Percentiles rank a stretch among this genome's conserved stretches.
phyloP scores from a whole-genome alignment of 169 alveolate species.

The Plasmodium ovale region DNA sequence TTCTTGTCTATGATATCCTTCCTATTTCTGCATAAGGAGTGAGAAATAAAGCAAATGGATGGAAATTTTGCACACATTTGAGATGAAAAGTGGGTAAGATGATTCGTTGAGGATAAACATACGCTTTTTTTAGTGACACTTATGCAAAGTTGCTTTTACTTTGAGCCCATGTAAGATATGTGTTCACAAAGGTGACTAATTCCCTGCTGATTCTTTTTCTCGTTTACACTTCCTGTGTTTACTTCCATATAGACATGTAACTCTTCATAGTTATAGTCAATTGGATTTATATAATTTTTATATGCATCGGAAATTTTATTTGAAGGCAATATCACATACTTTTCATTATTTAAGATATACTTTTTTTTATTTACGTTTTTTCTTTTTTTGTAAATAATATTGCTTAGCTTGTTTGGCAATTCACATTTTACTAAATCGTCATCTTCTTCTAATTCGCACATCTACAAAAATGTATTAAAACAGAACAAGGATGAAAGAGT shows the following conservation, averaged over 20 bases:
- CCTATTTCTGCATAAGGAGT: slow-evolving; percentile 1
- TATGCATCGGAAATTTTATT: slow-evolving; percentile 58
- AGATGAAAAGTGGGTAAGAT: background rate
- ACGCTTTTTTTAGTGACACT: no score
- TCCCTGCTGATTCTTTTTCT: slow-evolving; percentile 87
- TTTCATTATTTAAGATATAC: slow-evolving; percentile 56
- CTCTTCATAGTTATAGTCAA: slow-evolving; percentile 75
- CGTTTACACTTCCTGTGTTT: slow-evolving; percentile 89
- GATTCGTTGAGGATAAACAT: background rate
- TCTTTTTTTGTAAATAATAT: slow-evolving; percentile 69
- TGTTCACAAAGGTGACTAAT: slow-evolving; percentile 91
- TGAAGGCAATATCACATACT: slow-evolving; percentile 58
- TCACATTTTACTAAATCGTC: slow-evolving; percentile 52
- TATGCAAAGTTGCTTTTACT: no score
- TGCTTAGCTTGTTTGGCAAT: slow-evolving; percentile 41
- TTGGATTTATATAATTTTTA: slow-evolving; percentile 31
- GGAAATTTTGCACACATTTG: no score
- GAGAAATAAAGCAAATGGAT: no score
- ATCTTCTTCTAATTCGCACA: slow-evolving; percentile 50
- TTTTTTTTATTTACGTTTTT: slow-evolving; percentile 43
- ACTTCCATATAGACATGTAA: slow-evolving; percentile 86
- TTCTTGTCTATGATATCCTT: slow-evolving; percentile 75
- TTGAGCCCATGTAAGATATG: slow-evolving; percentile 90
- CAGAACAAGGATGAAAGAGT: background rate
- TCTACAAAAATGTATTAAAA: slow-evolving; percentile 10